Percentiles rank a stretch among this genome's conserved stretches.
Conservation (phyloP, 192 early-diverging fungal species). For the Diversispora epigaea region DNA sequence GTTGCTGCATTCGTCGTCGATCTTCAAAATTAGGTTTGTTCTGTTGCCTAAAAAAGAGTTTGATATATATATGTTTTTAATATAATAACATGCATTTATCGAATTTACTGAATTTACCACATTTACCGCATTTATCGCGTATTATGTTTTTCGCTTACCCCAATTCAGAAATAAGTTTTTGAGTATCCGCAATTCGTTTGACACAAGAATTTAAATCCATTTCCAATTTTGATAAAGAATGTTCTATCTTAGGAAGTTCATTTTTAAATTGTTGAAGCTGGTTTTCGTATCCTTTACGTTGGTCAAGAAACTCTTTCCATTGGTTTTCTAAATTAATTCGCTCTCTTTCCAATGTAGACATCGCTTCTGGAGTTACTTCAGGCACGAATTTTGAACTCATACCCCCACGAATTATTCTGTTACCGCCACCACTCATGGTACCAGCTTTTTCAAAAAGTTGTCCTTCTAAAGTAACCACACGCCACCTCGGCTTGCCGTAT, state of each 20-base stretch:
- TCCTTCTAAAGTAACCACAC: slow-evolving; percentile 93
- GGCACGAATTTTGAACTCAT: slow-evolving; percentile 81
- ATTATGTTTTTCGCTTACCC: slow-evolving; percentile 40
- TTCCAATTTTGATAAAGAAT: slow-evolving; percentile 64
- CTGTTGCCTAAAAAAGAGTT: slow-evolving; percentile 39
- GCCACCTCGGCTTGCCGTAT: slow-evolving; percentile 75
- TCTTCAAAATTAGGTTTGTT: slow-evolving; percentile 56
- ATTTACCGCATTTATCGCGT: too few species aligned
- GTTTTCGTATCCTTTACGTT: slow-evolving; percentile 42
- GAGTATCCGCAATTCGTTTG: slow-evolving; percentile 66
- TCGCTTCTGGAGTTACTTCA: slow-evolving; percentile 52
- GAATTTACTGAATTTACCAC: too few species aligned
- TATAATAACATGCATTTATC: background rate
- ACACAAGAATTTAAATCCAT: slow-evolving; percentile 71
- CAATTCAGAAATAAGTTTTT: slow-evolving; percentile 60
- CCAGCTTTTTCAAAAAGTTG: slow-evolving; percentile 88
- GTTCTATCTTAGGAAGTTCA: slow-evolving; percentile 57
- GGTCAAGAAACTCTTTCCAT: slow-evolving; percentile 49
- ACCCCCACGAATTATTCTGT: slow-evolving; percentile 68
- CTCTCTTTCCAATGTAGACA: slow-evolving; percentile 60
- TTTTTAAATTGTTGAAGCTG: slow-evolving; percentile 53
- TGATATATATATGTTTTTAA: background rate
- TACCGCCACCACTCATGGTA: slow-evolving; percentile 92
- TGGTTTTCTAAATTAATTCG: slow-evolving; percentile 59
- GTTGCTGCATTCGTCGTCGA: slow-evolving; percentile 51